Percentiles rank a stretch among this genome's conserved stretches.
Conservation (phyloP, 208 protist genomes). For the Vickermania spadyakhi region DNA sequence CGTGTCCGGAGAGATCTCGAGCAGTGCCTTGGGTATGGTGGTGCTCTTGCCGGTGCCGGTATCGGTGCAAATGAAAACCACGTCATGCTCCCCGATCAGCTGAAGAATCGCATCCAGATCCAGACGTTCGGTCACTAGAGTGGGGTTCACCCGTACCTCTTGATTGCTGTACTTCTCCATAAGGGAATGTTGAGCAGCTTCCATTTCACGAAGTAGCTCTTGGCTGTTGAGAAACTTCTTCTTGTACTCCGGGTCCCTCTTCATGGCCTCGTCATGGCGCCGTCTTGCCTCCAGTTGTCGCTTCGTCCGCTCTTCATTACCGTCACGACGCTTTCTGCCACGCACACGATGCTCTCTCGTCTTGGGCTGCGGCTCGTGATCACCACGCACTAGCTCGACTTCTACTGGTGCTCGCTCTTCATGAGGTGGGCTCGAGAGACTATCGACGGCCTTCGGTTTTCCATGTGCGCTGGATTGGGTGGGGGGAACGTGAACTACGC, state of each 20-base stretch:
- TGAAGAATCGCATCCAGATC: conserved; percentile 47
- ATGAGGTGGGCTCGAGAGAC: conserved; percentile 1
- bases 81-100: conserved; percentile 65
- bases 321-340: conserved; percentile 19
- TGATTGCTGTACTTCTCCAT: conserved; percentile 41
- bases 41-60: conserved; percentile 88
- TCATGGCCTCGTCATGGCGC: conserved; percentile 55
- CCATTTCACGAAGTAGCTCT: conserved; percentile 45
- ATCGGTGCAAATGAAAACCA: conserved; percentile 81
- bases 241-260: conserved; percentile 57
- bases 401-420: conserved; percentile 11
- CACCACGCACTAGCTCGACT: conserved; percentile 18
- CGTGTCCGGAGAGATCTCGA: conserved; percentile 22
- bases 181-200: conserved; percentile 31
- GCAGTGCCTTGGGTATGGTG: conserved; percentile 64
- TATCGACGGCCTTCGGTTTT: conserved; percentile 1
- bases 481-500: conserved; percentile 19
- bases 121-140: conserved; percentile 51
- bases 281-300: conserved; percentile 23
- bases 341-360: conserved; percentile 14
- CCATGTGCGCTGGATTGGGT: conserved; percentile 17
- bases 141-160: conserved; percentile 29
- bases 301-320: conserved; percentile 24
- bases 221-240: conserved; percentile 54
- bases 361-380: conserved; percentile 1